These are phyloP conservation scores for Backusella circina DNA, from an alignment of 192 early-diverging fungal species.

Conservation along the genomic window DNA sequence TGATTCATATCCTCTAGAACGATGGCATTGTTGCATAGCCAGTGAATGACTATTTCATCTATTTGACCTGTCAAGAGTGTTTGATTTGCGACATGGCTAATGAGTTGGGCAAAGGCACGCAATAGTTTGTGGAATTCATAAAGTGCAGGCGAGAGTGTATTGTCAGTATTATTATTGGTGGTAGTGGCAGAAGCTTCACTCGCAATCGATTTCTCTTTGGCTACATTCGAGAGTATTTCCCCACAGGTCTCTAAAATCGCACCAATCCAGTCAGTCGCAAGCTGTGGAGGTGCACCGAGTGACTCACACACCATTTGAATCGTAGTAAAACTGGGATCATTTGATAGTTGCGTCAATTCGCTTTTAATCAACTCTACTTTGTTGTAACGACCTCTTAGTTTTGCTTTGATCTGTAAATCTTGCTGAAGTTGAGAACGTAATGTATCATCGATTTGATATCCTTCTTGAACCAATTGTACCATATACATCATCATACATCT, in stretches of 20 bases:
- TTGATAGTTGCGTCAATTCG: not conserved
- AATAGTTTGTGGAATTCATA: slow-evolving; percentile 10
- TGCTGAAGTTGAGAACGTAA: slow-evolving; percentile 22
- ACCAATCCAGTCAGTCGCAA: slow-evolving; percentile 18
- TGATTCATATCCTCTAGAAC: slow-evolving; percentile 21
- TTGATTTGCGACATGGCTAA: slow-evolving; percentile 15
- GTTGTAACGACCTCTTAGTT: not conserved
- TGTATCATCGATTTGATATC: slow-evolving; percentile 19
- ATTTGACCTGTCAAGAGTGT: slow-evolving; percentile 20
- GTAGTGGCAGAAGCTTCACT: not conserved
- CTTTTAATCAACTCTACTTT: not conserved
- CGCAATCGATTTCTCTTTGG: not conserved
- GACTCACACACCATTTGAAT: slow-evolving; percentile 13
- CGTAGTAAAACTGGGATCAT: not conserved
- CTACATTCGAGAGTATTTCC: not conserved
- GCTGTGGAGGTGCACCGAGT: not conserved
- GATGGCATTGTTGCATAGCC: slow-evolving; percentile 4
- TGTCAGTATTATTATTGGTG: too few relatives aligned
- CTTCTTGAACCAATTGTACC: slow-evolving; percentile 36
- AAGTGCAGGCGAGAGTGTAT: not conserved
- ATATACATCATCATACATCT: slow-evolving; percentile 35
- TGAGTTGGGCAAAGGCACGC: slow-evolving; percentile 21
- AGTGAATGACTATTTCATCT: slow-evolving; percentile 23
- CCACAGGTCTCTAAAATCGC: slow-evolving; percentile 7
- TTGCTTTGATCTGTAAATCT: slow-evolving; percentile 30